Percentiles rank a stretch among this genome's conserved stretches.
Evolutionary conservation across 176 grass and related monocot species (phyloP).

Genomic region (Rhynchospora breviuscula): DNA sequence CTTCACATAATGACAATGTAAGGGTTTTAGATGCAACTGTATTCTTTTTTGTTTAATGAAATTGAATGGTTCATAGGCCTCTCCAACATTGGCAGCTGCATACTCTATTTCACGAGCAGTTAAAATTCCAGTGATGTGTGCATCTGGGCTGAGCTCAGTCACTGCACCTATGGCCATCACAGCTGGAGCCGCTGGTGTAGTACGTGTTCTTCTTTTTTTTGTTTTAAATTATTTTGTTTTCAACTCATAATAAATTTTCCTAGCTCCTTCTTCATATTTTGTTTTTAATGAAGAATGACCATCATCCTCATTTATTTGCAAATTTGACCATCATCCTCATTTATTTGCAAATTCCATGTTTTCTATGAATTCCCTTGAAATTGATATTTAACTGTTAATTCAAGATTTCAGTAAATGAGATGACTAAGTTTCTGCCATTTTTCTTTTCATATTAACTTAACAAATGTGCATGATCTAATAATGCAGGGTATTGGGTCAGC

Average conservation of each 20-base stretch:
- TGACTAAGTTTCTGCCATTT: not conserved
- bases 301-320: not conserved
- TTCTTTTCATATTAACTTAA: not conserved
- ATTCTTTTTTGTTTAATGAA: not conserved
- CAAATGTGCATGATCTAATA: not conserved
- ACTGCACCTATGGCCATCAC: slow-evolving; percentile 85
- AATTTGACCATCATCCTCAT: not conserved
- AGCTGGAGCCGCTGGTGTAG: slow-evolving; percentile 84
- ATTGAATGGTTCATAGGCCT: slow-evolving; percentile 43
- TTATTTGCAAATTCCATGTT: not conserved
- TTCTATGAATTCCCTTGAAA: not conserved
- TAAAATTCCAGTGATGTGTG: slow-evolving; percentile 86
- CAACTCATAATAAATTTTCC: not conserved
- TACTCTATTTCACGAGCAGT: slow-evolving; percentile 83
- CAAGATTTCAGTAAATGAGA: not conserved
- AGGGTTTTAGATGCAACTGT: not conserved
- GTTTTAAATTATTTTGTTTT: not conserved
- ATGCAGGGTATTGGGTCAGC: slow-evolving; percentile 72
- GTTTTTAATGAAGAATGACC: not conserved
- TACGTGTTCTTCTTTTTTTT: slow-evolving; percentile 20
- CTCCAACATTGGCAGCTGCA: slow-evolving; percentile 82
- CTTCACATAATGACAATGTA: not conserved
- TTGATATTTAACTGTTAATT: not conserved
- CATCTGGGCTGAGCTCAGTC: slow-evolving; percentile 82
- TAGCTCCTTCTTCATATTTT: not conserved